These are phyloP conservation scores for Blastocystis sp. DNA, from an alignment of 352 stramenopile genomes.

Conservation along the genomic window DNA sequence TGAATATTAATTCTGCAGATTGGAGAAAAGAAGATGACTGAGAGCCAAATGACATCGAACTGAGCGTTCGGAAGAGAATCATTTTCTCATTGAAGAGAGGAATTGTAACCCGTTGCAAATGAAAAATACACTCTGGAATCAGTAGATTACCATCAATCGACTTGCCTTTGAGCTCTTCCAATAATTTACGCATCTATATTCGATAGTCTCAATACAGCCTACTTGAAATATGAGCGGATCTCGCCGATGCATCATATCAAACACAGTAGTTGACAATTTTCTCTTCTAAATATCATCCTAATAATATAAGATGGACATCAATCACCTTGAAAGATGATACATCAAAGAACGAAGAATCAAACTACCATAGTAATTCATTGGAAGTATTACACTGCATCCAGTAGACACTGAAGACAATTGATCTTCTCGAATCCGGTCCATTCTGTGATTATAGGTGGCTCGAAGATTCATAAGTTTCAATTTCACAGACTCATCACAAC, in stretches of 20 bases:
- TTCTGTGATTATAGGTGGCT: slow-evolving; percentile 16
- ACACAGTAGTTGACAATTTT: not conserved
- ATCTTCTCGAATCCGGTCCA: slow-evolving; percentile 18
- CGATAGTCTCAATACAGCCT: not conserved
- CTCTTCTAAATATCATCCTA: not conserved
- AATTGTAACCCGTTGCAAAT: slow-evolving; percentile 9
- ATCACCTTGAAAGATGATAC: not conserved
- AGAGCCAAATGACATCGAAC: slow-evolving; percentile 7
- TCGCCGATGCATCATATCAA: not conserved
- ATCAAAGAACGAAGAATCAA: not conserved
- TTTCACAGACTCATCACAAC: not conserved
- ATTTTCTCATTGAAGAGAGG: slow-evolving; percentile 27
- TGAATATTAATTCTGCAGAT: not conserved
- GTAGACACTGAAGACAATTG: slow-evolving; percentile 6
- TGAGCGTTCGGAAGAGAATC: not conserved
- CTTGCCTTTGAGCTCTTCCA: not conserved
- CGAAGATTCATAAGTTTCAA: slow-evolving; percentile 10
- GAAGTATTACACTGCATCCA: not conserved
- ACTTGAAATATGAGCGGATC: not conserved
- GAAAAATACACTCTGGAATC: not conserved
- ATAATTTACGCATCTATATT: not conserved
- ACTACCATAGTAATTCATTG: not conserved
- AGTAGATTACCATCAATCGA: not conserved
- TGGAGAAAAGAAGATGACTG: not conserved
- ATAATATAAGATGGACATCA: not conserved